Percentiles rank a stretch among this genome's conserved stretches.
Evolutionary conservation across 2,329 filamentous ascomycete genomes (phyloP).

Genomic region (Pseudogymnoascus sp.): DNA sequence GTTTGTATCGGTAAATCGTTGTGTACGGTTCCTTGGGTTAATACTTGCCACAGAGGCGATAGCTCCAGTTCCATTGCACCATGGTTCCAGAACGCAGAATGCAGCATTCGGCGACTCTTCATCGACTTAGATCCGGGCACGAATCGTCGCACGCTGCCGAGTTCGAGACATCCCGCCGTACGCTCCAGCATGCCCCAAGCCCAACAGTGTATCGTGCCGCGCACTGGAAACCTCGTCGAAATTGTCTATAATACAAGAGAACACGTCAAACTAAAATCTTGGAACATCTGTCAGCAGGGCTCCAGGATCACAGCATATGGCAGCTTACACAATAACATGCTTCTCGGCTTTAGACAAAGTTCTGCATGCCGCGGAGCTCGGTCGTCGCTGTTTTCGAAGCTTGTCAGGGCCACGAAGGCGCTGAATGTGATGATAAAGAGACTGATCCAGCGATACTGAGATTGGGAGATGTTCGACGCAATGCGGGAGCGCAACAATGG

Average conservation of each 20-base stretch:
- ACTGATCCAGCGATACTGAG: background rate
- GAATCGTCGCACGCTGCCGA: constrained; percentile 45
- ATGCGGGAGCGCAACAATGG: background rate
- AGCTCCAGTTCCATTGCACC: constrained; percentile 32
- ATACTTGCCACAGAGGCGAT: constrained; percentile 25
- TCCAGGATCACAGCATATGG: background rate
- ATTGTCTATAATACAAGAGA: constrained; percentile 9
- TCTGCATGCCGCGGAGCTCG: constrained; percentile 7
- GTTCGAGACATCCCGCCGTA: constrained; percentile 47
- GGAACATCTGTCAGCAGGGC: background rate
- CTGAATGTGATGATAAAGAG: background rate
- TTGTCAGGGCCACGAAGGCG: background rate
- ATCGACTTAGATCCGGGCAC: constrained; percentile 29
- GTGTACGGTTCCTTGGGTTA: constrained; percentile 19
- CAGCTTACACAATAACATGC: constrained; percentile 20
- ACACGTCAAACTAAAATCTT: constrained; percentile 4
- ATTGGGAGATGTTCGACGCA: background rate
- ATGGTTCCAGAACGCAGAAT: constrained; percentile 49
- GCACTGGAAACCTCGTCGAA: background rate
- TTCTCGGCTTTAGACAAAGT: constrained; percentile 11
- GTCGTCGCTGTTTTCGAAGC: background rate
- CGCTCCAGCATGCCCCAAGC: constrained; percentile 49
- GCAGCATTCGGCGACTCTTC: constrained; percentile 39
- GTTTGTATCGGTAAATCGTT: constrained; percentile 14
- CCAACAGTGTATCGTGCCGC: constrained; percentile 9